These are phyloP conservation scores for Leccinum incarnatum DNA, from an alignment of 768 basidiomycete genomes.

Conservation along the genomic window DNA sequence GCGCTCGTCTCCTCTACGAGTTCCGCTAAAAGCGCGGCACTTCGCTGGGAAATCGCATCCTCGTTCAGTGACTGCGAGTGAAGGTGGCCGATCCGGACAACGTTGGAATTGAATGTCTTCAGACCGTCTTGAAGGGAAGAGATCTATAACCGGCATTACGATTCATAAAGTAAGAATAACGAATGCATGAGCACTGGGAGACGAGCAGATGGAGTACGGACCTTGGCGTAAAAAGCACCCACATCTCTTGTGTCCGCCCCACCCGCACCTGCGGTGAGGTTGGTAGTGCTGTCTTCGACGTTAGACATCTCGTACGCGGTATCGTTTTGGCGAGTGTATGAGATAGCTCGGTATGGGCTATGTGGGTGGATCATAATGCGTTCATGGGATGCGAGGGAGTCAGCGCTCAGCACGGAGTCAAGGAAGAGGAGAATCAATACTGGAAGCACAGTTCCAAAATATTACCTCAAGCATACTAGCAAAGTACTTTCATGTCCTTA, in stretches of 20 bases:
- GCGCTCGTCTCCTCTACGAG: conserved; percentile 71
- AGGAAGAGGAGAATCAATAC: no score
- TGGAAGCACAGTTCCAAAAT: no score
- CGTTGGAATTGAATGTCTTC: conserved; percentile 64
- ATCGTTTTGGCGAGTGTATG: conserved; percentile 61
- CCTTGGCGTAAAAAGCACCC: conserved; percentile 73
- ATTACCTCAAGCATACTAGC: no score
- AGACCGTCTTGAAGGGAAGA: conserved; percentile 71
- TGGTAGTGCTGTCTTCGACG: conserved; percentile 27
- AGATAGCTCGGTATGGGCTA: conserved; percentile 46
- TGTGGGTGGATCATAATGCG: background rate
- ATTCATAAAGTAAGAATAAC: background rate
- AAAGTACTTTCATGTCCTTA: no score
- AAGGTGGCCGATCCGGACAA: conserved; percentile 63
- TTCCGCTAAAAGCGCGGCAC: conserved; percentile 61
- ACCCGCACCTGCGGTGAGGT: conserved; percentile 42
- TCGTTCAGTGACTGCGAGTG: conserved; percentile 80
- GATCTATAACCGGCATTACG: conserved; percentile 45
- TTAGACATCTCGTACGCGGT: conserved; percentile 70
- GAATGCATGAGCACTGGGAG: background rate
- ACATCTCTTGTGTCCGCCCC: conserved; percentile 54
- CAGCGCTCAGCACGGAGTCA: no score
- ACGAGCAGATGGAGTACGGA: conserved; percentile 28
- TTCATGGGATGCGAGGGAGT: no score
- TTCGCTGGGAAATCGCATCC: conserved; percentile 59